Base-by-base conservation (phyloP, 2,329 filamentous ascomycete species). In the Helotiales sp. region DNA sequence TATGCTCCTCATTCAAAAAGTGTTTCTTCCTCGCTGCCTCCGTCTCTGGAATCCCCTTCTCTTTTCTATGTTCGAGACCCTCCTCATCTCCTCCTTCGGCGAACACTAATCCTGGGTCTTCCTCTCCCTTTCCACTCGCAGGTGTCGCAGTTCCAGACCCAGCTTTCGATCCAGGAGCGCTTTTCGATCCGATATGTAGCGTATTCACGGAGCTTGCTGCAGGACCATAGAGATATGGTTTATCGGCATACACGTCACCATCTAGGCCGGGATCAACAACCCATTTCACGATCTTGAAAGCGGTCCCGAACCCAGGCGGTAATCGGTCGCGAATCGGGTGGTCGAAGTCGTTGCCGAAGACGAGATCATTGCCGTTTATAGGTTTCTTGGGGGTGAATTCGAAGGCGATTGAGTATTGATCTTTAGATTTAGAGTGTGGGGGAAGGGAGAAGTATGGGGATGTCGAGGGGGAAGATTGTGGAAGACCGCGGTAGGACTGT, bases 291-390 rank as follows among this genome's bases (percentile, higher is more conserved):
- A 96, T 87, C 52, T 85, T 87, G 74, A 97, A 85, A 0, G 92
- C 93, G 9, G 90, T 88, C 70, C 85, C 85, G 74, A 96, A 96
- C 0, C 93, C 92, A 0, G 91, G 90, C 0, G 95, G 93, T 1
- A 99, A 79, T 15, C 87, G 84, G 70, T 96, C 89, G 29, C 91
- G 84, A 66, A 99, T 95, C 0, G 95, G 91, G 51, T 89, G 84
- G 69, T 96, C 93, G 71, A 98, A 97, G 77, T 97, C 92, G 72
- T 98, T 98, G 40, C 93, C 95, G 67, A 96, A 96, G 54, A 97
- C 86, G 2, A 99, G 79, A 61, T 96, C 86, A 33, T 72, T 62
- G 13, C 61, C 66, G 54, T 47, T 61, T 54, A 64, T 64, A 62
- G 58, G 47, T 8, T 31, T 48, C 67, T 89, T 90, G n/a, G 89